These are phyloP conservation scores for Melanogaster broomeanus DNA, from an alignment of 768 basidiomycete genomes.

Conservation along the genomic window DNA sequence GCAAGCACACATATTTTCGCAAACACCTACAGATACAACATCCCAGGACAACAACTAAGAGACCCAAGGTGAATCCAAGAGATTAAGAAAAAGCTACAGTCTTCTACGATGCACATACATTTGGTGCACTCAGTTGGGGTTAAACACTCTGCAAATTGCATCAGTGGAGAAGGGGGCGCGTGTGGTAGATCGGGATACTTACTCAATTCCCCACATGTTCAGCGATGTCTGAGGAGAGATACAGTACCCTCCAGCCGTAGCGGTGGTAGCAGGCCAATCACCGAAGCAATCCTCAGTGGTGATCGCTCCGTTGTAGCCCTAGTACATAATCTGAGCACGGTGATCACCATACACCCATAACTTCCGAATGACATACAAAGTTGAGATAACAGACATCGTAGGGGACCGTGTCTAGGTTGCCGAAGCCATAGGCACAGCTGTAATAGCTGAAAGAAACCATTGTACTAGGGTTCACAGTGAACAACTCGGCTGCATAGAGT, in stretches of 20 bases:
- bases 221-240: neutral
- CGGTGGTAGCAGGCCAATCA: neutral
- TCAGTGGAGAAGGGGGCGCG: neutral
- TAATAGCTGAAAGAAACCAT: neutral
- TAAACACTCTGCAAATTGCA: neutral
- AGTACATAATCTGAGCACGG: too few species aligned
- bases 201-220: neutral
- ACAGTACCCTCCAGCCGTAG: neutral
- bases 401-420: too few species aligned
- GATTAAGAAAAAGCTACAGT: too few species aligned
- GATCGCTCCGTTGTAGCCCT: neutral
- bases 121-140: neutral
- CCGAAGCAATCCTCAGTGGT: too few species aligned
- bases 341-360: too few species aligned
- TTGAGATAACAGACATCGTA: too few species aligned
- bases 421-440: neutral
- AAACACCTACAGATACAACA: too few species aligned
- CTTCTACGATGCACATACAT: too few species aligned
- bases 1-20: too few species aligned
- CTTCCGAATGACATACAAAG: too few species aligned
- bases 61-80: too few species aligned
- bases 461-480: neutral
- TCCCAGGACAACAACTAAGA: neutral
- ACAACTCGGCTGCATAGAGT: neutral
- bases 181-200: neutral